These are phyloP conservation scores for Tetrahymena malaccensis DNA, from an alignment of 73 alveolate species.

Conservation along the genomic window DNA sequence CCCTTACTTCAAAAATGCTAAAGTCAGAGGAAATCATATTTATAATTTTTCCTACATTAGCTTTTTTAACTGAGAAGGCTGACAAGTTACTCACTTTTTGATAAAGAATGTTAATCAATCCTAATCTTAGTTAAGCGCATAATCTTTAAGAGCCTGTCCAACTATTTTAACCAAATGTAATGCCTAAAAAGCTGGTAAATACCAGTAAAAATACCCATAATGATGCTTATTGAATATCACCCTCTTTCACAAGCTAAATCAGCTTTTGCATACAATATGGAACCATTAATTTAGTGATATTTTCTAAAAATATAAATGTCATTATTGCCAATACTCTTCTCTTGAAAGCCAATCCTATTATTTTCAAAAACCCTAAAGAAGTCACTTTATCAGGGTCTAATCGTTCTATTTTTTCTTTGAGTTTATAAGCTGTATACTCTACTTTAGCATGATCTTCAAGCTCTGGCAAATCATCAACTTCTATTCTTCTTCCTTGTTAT, in stretches of 20 bases:
- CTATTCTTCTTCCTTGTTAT: background rate
- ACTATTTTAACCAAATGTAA: background rate
- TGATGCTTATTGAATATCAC: background rate
- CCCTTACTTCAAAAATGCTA: background rate
- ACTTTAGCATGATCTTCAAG: background rate
- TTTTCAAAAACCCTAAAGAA: background rate
- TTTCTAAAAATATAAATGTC: background rate
- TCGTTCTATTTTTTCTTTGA: background rate
- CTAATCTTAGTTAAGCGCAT: constrained; percentile 15
- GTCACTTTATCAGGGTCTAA: background rate
- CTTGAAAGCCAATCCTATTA: background rate
- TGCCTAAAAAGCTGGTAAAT: background rate
- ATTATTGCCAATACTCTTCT: background rate
- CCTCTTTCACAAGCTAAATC: background rate
- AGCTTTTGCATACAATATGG: background rate
- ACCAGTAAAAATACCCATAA: background rate
- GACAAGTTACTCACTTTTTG: constrained; percentile 3
- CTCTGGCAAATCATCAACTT: background rate
- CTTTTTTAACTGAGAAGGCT: constrained; percentile 16
- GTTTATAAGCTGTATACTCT: background rate
- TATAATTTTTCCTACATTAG: constrained; percentile 26
- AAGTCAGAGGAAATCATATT: constrained; percentile 20
- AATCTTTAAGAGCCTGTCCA: background rate
- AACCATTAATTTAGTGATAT: background rate
- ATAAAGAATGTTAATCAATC: constrained; percentile 8